Percentiles rank a stretch among this genome's conserved stretches.
phyloP scores from a whole-genome alignment of 805 yeast species.

The Torulaspora gathmanii region DNA sequence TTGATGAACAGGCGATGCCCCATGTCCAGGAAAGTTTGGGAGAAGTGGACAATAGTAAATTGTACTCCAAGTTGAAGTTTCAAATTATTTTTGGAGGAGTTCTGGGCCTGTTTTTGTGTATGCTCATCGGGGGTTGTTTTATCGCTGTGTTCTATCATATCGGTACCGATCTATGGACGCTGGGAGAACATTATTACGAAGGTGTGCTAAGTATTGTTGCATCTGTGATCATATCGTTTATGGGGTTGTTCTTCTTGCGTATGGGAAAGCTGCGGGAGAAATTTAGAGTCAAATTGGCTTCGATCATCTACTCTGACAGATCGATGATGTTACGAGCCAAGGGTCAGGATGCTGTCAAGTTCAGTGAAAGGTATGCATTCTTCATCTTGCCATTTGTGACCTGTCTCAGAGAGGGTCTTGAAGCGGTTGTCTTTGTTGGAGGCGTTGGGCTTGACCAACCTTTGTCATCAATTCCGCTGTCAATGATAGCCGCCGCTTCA shows the following conservation, averaged over 20 bases:
- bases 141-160: constrained; percentile 65
- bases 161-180: constrained; percentile 82
- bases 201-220: constrained; percentile 77
- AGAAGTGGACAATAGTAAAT: constrained; percentile 28
- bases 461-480: constrained; percentile 55
- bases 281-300: constrained; percentile 63
- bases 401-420: constrained; percentile 82
- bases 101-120: constrained; percentile 63
- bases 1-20: constrained; percentile 8
- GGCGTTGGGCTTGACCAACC: constrained; percentile 81
- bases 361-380: constrained; percentile 59
- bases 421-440: constrained; percentile 87
- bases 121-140: constrained; percentile 67
- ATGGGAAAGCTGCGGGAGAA: constrained; percentile 77
- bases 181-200: constrained; percentile 87
- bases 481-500: constrained; percentile 53
- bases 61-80: constrained; percentile 46
- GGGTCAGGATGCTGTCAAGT: constrained; percentile 32
- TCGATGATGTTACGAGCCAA: constrained; percentile 17
- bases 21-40: constrained; percentile 16
- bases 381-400: constrained; percentile 80
- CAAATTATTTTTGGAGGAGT: constrained; percentile 85
- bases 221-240: constrained; percentile 69
- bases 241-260: constrained; percentile 81
- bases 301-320: constrained; percentile 36